Evolutionary conservation across 2,329 filamentous ascomycete species (phyloP), one percentile per base, ranked within the genome.

Genomic region (Aspergillus fumigatus): DNA sequence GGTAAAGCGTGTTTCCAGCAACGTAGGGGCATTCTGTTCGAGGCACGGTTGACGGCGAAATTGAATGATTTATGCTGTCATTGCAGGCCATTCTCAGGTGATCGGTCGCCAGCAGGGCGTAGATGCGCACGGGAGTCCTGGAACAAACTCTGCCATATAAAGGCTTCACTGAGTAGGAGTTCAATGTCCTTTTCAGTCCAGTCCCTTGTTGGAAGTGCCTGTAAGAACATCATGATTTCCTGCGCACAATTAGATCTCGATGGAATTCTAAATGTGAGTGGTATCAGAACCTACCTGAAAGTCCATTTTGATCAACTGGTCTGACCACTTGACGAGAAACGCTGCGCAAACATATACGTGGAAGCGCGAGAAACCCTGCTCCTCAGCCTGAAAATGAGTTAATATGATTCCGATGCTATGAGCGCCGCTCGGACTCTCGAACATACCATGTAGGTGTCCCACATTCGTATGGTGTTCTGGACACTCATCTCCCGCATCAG

Each of bases 171-270:
- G 47, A 99, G 81, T 54, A 99, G 80, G 57, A 99, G 82, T 73
- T 97, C 94, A 67, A 99, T 96, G 70, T 99, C 94, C 78, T 97
- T 97, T 72, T 97, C 94, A 1, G 91, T 97, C 94, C 94, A 99
- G 54, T 88, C 84, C 65, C 89, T 88, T 6, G 95, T 99, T 3
- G 95, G 94, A 56, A 99, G 79, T 48, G 91, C 90, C 76, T 99
- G 94, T 54, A 99, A 79, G 71, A 99, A 99, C 93, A 99, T 99
- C 92, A 99, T 97, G 58, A 96, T 88, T 74, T 97, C 93, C 78
- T 97, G 83, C n/a, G 25, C 23, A 26, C n/a, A 51, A 52, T 69
- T 55, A 69, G 59, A 57, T 55, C 17, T 27, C 59, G 45, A 60
- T 26, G 54, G 43, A 19, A 25, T 38, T 9, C 27, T 21, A 19